Base-by-base conservation (phyloP, 139 green algal species). In the Picochlorum sp. region DNA sequence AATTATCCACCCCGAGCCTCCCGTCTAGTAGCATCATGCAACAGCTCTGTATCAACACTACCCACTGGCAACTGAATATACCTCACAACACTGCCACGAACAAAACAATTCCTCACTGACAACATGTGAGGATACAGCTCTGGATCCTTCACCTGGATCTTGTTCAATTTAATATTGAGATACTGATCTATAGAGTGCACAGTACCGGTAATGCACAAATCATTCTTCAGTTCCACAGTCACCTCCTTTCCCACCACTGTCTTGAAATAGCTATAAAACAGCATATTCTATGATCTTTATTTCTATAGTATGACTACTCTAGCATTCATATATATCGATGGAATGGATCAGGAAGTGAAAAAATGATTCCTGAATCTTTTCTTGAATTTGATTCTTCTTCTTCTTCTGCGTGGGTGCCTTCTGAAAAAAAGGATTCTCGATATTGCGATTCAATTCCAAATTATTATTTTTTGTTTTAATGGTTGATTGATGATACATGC, bases 151-250 rank as follows among this genome's bases (percentile, higher is more conserved):
- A 96, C 89, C 11, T 74, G 61, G 13, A 84, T 90, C 64, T 95
- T 91, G 38, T 87, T 81, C n/a, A 99, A 83, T 72, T 98, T 98
- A 71, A 99, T 90, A 72, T 98, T 99, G 1, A 99, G 69, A 77
- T 96, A 99, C 78, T 99, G 93, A 66, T 99, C 94, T n/a, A 99
- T 92, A 6, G 86, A 96, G 60, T 97, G 90, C 51, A 99, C 74
- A 6, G 75, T 87, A 2, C 94, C 94, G 0, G 74, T 91, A 54
- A 99, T 97, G 24, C 85, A 81, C 37, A 99, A 63, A 60, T 99
- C 93, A 69, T 99, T 99, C 77, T 99, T 99, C 4, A 99, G 77
- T 77, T 99, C 94, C 34, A 99, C 93, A 8, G 88, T 97, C 14
- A 98, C 83, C 85, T 96, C 77, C 60, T 95, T 92, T n/a, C 90